phyloP scores from a whole-genome alignment of 1,284 basidiomycete genomes.

The Cryptococcus depauperatus region DNA sequence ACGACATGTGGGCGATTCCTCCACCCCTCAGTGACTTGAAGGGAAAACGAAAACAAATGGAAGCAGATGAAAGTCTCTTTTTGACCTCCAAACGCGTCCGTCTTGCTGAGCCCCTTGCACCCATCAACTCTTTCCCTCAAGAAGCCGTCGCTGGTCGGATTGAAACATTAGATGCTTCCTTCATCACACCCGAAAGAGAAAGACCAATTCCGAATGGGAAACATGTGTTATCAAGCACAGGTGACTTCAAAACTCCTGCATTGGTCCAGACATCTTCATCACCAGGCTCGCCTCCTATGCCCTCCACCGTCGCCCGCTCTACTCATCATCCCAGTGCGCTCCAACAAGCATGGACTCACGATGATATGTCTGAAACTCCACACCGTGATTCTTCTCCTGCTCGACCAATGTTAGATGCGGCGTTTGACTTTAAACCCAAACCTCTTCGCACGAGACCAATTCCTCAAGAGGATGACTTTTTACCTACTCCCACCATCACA shows the following conservation, averaged over 20 bases:
- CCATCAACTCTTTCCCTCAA: conserved; percentile 23
- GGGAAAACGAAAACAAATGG: conserved; percentile 13
- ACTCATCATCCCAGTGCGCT: conserved; percentile 35
- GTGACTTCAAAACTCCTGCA: conserved; percentile 38
- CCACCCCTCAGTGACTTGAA: conserved; percentile 17
- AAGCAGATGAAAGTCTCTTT: conserved; percentile 34
- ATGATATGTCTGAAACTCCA: conserved; percentile 25
- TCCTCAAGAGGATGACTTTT: conserved; percentile 18
- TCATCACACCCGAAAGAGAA: conserved; percentile 37
- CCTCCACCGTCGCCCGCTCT: conserved; percentile 34
- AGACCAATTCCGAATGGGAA: conserved; percentile 12
- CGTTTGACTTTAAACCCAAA: conserved; percentile 39
- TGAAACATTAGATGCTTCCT: conserved; percentile 29
- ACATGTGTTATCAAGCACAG: conserved; percentile 21
- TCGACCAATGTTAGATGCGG: conserved; percentile 29
- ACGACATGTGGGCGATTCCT: background rate
- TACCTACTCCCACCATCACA: background rate
- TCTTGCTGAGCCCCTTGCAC: conserved; percentile 29
- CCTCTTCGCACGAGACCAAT: background rate
- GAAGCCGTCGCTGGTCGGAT: conserved; percentile 1
- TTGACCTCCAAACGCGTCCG: conserved; percentile 29
- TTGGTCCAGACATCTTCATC: conserved; percentile 40
- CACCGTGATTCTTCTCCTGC: conserved; percentile 18
- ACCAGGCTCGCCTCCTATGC: conserved; percentile 44
- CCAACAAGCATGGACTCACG: conserved; percentile 40